Percentiles rank a stretch among this genome's conserved stretches.
phyloP scores from a whole-genome alignment of 306 rosid genomes.

The Hylodesmum podocarpum region DNA sequence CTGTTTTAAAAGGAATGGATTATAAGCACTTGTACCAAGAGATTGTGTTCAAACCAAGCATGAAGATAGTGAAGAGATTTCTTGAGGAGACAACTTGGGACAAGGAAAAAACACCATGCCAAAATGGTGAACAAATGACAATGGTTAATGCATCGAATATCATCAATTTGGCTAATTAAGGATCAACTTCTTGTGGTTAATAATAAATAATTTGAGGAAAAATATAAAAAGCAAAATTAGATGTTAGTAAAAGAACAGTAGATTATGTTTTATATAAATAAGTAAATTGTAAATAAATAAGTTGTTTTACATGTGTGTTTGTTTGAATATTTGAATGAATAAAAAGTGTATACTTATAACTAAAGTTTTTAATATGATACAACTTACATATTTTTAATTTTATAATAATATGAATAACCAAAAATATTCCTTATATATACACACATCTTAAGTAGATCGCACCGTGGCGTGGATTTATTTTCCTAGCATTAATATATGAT shows the following conservation, averaged over 20 bases:
- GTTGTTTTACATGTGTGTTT: too few relatives aligned
- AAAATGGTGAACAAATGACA: not conserved
- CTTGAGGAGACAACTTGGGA: not conserved
- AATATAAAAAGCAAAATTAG: not conserved
- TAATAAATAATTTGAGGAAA: not conserved
- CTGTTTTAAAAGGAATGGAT: not conserved
- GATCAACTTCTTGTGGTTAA: not conserved
- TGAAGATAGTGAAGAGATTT: not conserved
- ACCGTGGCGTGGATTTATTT: too few relatives aligned
- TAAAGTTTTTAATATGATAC: too few relatives aligned
- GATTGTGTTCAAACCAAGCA: slow-evolving; percentile 21
- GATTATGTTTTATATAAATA: too few relatives aligned
- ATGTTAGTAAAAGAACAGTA: not conserved
- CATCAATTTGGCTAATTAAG: not conserved
- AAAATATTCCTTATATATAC: too few relatives aligned
- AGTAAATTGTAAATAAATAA: too few relatives aligned
- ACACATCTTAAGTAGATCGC: too few relatives aligned
- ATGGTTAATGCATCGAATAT: not conserved
- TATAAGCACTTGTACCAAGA: slow-evolving; percentile 2
- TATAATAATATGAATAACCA: too few relatives aligned
- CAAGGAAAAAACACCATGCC: not conserved
- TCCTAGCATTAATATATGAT: too few relatives aligned
- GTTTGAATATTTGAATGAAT: too few relatives aligned
- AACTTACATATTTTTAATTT: too few relatives aligned
- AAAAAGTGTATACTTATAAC: too few relatives aligned